Base-by-base conservation (phyloP, 208 protist genomes). In the Angomonas ambiguus region DNA sequence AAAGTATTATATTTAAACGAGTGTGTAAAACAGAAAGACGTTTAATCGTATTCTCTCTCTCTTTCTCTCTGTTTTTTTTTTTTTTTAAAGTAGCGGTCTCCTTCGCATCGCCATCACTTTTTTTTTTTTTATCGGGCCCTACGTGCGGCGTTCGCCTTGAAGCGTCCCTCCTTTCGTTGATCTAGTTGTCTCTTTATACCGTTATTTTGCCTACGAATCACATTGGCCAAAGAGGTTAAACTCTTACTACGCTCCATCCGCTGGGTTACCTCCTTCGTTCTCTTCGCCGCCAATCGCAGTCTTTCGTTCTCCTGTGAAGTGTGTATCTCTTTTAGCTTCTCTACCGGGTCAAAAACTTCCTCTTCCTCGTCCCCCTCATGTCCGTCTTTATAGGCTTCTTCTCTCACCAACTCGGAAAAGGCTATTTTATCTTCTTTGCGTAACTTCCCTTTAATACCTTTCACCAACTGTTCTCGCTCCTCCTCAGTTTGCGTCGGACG, bases 161-260 rank as follows among this genome's bases (percentile, higher is more conserved):
- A 96, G 32, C 79, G 85, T n/a, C 79, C 88, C 24, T 92, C 77
- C 1, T 70, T 69, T 45, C 68, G 74, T 65, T 93, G 83, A 31
- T 82, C 57, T 49, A 96, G 66, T 66, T 88, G 81, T 27, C 70
- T 41, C 35, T 81, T 78, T 31, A 96, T 83, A 33, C 83, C 82
- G 33, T 81, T 60, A 42, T 90, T 93, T 67, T 96, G 90, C 30
- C 83, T 64, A 32, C 82, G 82, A 25, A 96, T 82, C n/a, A 60
- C 82, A 66, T 89, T 91, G 2, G 90, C 87, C 24, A 96, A 64
- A 3, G 90, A 80, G 2, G 70, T 57, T 11, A 96, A 76, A 41
- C 85, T 91, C 31, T 81, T 82, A 71, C 87, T 91, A 24, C 90
- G 87, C 72, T 93, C 83, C 60, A 88, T 79, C 16, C 90, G 87